A percentile compares a stretch with the other conserved stretches of the same genome.
These are phyloP conservation scores for Mucor indicus DNA, from an alignment of 371 early-diverging fungal genomes.

Conservation along the genomic window DNA sequence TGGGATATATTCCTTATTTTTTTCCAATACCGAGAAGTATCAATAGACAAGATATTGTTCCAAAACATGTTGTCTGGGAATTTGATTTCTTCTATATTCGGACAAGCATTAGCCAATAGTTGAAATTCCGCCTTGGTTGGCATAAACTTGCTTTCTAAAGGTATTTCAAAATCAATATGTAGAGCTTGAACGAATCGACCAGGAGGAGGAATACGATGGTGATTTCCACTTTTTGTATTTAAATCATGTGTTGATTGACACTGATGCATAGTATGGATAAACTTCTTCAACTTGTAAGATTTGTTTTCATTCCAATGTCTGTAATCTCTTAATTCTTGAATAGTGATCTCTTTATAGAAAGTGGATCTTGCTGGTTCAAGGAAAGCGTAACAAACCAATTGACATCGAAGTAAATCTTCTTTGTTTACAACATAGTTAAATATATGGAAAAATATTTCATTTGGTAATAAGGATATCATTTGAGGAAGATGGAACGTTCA, in stretches of 20 bases:
- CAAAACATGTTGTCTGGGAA: conserved; percentile 15
- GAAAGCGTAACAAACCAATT: conserved; percentile 5
- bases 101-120: conserved; percentile 5
- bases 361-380: conserved; percentile 9
- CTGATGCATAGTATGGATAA: background rate
- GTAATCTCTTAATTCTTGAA: background rate
- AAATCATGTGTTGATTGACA: too few relatives aligned
- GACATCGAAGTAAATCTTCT: background rate
- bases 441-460: background rate
- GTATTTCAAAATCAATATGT: conserved; percentile 3
- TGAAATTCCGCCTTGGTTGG: conserved; percentile 9
- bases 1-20: background rate
- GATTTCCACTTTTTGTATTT: background rate
- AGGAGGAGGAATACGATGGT: background rate
- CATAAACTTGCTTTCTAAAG: conserved; percentile 7
- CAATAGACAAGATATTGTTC: background rate
- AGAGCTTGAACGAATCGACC: conserved; percentile 4
- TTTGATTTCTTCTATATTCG: conserved; percentile 1
- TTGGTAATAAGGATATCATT: conserved; percentile 1
- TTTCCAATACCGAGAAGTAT: background rate
- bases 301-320: background rate
- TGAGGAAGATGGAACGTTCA: background rate
- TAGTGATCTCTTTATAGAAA: conserved; percentile 2
- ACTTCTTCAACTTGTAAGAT: background rate
- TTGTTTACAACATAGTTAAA: conserved; percentile 4